Evolutionary conservation across 2,329 filamentous ascomycete species (phyloP), one percentile per base, ranked within the genome.

Genomic region (Epichloe baconii): DNA sequence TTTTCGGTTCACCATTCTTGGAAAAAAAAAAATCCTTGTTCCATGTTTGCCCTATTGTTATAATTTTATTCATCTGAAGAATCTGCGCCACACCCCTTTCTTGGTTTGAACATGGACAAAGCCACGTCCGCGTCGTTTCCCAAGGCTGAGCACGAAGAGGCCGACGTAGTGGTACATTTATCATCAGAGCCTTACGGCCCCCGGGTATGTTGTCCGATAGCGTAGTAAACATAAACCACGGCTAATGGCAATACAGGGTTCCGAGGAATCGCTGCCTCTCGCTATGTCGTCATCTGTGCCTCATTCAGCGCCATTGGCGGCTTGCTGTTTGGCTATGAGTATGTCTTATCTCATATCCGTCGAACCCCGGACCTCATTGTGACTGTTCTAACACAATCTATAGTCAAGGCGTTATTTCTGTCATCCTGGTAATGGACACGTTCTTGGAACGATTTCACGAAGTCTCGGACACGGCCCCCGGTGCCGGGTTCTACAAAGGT

Each of bases 401-500:
- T 15, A 60, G 58, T 35, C 69, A 71, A 31, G 71, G 71, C 8
- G 68, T 72, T 44, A 66, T 72, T 7, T 67, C 62, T 8, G 58
- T 68, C 12, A 68, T 63, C 10, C 56, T 68, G n/a, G 61, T 65
- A 41, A 66, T 70, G 66, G 57, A 61, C n/a, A 49, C 62, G 40
- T 68, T 68, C 46, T 57, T 62, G 37, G 53, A 60, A 11, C 57
- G 59, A 0, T 69, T 69, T 52, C 58, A 60, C 3, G 57, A 67
- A 31, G 64, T 67, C 0, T 59, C 63, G 0, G 59, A 65, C 6
- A 49, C 53, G 2, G 66, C 63, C 5, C 59, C 67, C 7, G 71
- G 71, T 2, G 66, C 68, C 3, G 70, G 71, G 4, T 60, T 62
- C 44, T 57, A 58, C 44, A 59, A 58, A 19, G 61, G 73, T 23